phyloP scores from a whole-genome alignment of 305 asterid genomes.

The Ilex paraguariensis region DNA sequence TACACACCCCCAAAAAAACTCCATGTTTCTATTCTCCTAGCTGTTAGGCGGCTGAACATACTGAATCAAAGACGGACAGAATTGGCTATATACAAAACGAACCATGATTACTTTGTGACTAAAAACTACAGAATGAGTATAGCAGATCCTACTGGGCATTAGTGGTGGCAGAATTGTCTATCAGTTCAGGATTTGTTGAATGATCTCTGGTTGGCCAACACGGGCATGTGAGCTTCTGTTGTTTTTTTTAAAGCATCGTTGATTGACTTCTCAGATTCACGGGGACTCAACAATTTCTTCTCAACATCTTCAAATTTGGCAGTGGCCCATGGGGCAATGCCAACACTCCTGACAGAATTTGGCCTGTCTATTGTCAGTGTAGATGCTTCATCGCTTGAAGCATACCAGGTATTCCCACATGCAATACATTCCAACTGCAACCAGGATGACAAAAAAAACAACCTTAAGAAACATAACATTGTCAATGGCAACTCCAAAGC shows the following conservation, averaged over 20 bases:
- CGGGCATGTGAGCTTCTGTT: constrained; percentile 40
- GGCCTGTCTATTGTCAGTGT: constrained; percentile 59
- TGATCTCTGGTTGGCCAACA: constrained; percentile 39
- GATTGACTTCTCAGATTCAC: constrained; percentile 32
- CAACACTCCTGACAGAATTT: constrained; percentile 35
- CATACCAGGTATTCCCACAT: constrained; percentile 79
- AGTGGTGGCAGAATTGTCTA: constrained; percentile 16
- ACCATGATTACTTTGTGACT: too few species aligned
- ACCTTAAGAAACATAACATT: neutral
- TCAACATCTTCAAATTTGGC: constrained; percentile 65
- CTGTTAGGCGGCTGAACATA: too few species aligned
- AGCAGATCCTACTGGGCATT: constrained; percentile 14
- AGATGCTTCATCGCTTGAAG: constrained; percentile 74
- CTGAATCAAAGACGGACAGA: too few species aligned
- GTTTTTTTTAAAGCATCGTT: constrained; percentile 41
- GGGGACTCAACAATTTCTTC: constrained; percentile 55
- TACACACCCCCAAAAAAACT: too few species aligned
- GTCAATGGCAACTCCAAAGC: neutral
- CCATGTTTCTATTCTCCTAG: too few species aligned
- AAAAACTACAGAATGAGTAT: neutral
- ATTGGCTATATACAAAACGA: too few species aligned
- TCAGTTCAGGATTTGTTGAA: constrained; percentile 23
- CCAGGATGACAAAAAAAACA: constrained; percentile 2
- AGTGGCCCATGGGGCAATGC: constrained; percentile 57
- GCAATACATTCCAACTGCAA: constrained; percentile 66